These are phyloP conservation scores for Calonectria pteridis DNA, from an alignment of 2,329 filamentous ascomycete genomes.

Conservation along the genomic window DNA sequence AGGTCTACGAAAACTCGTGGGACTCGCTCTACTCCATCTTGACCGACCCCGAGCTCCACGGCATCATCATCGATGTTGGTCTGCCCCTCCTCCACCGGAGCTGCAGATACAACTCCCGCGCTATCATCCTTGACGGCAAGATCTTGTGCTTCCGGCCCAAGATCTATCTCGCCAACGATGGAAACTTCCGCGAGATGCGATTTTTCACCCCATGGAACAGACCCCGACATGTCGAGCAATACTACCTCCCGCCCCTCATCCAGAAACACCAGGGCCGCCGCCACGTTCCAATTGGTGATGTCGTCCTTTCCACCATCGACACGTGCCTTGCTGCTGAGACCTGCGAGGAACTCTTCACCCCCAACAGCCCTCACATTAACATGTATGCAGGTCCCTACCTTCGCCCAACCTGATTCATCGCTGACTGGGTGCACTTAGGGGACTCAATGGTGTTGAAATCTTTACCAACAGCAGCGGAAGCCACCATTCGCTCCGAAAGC, in stretches of 20 bases:
- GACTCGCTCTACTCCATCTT: background rate
- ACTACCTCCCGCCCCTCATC: conserved; percentile 65
- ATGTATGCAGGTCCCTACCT: background rate
- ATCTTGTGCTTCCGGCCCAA: conserved; percentile 62
- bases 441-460: conserved; percentile 74
- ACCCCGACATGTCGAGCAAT: conserved; percentile 51
- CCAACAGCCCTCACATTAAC: conserved; percentile 32
- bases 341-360: conserved; percentile 52
- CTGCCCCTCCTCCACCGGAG: background rate
- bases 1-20: background rate
- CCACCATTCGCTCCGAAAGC: conserved; percentile 64
- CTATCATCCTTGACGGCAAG: background rate
- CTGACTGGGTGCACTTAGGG: conserved; percentile 19
- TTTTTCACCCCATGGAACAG: conserved; percentile 57
- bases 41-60: background rate
- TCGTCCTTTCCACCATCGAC: conserved; percentile 53
- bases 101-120: background rate
- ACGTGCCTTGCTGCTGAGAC: conserved; percentile 56
- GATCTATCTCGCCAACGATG: conserved; percentile 77
- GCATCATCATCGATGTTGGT: background rate
- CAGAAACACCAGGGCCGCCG: conserved; percentile 59
- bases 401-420: background rate
- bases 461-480: conserved; percentile 70
- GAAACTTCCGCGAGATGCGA: conserved; percentile 58
- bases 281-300: conserved; percentile 56